Evolutionary conservation across 192 early-diverging fungal species (phyloP).

Genomic region (Linnemannia hyalina): DNA sequence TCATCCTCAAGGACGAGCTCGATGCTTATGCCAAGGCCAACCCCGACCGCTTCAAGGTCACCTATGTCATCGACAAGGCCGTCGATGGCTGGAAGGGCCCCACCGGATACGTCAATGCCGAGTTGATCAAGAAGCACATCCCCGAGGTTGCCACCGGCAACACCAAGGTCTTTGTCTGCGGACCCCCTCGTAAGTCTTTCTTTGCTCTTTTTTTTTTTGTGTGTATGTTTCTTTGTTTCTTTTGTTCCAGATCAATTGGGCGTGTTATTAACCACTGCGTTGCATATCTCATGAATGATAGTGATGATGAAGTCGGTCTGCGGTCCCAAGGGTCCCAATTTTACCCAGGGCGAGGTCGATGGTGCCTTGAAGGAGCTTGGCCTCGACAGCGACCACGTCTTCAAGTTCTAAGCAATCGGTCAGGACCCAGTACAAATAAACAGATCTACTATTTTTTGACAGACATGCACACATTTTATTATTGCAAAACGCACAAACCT

Average conservation of each 20-base stretch:
- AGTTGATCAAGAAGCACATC: slow-evolving; percentile 77
- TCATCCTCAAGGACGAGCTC: slow-evolving; percentile 75
- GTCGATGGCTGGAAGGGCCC: slow-evolving; percentile 77
- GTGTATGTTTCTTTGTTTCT: not conserved
- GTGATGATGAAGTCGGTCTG: slow-evolving; percentile 78
- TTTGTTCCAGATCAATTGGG: slow-evolving; percentile 7
- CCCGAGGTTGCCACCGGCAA: slow-evolving; percentile 72
- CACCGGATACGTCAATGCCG: slow-evolving; percentile 80
- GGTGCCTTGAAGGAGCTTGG: slow-evolving; percentile 90
- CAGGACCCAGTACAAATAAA: not conserved
- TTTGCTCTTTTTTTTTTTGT: not conserved
- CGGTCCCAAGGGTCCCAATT: slow-evolving; percentile 86
- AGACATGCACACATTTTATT: not conserved
- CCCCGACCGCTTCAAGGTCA: slow-evolving; percentile 75
- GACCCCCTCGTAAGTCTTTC: slow-evolving; percentile 33
- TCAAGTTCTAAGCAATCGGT: slow-evolving; percentile 76
- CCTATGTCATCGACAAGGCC: slow-evolving; percentile 76
- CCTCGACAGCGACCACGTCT: slow-evolving; percentile 79
- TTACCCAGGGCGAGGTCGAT: slow-evolving; percentile 83
- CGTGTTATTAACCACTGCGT: not conserved
- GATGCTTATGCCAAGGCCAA: slow-evolving; percentile 67
- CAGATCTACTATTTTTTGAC: not conserved
- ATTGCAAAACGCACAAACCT: too few relatives aligned
- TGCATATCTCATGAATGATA: slow-evolving; percentile 15
- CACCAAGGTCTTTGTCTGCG: slow-evolving; percentile 58